phyloP scores from a whole-genome alignment of 2,329 filamentous ascomycete genomes.

The Epichloe elymi region DNA sequence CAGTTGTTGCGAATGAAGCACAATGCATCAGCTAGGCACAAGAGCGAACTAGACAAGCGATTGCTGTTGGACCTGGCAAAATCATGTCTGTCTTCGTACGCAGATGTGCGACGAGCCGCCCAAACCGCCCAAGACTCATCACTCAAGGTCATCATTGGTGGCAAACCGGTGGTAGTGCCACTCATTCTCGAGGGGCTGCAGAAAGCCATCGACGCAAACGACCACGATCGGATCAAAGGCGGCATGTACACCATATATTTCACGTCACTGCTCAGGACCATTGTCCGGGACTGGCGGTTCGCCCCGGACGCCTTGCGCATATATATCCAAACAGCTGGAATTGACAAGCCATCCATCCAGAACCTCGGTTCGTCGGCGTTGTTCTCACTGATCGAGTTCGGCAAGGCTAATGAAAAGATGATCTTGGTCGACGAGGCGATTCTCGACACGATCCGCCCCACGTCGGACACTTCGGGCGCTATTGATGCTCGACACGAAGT shows the following conservation, averaged over 20 bases:
- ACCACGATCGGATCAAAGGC: conserved; percentile 89
- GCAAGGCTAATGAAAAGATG: conserved; percentile 75
- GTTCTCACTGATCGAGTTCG: conserved; percentile 84
- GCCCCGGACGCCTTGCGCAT: conserved; percentile 79
- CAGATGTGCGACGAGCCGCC: conserved; percentile 87
- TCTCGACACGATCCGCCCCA: conserved; percentile 58
- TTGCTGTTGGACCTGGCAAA: conserved; percentile 78
- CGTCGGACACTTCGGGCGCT: conserved; percentile 44
- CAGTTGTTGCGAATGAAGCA: conserved; percentile 88
- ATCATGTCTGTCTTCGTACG: conserved; percentile 82
- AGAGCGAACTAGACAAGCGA: conserved; percentile 78
- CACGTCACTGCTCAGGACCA: conserved; percentile 75
- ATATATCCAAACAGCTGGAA: conserved; percentile 79
- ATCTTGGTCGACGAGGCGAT: conserved; percentile 63
- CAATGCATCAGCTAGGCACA: conserved; percentile 76
- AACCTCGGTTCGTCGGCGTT: conserved; percentile 70
- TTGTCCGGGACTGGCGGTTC: conserved; percentile 87
- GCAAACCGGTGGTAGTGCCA: conserved; percentile 78
- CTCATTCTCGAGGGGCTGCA: conserved; percentile 70
- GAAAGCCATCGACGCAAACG: conserved; percentile 62
- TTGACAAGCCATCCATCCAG: conserved; percentile 91
- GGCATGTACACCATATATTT: conserved; percentile 84
- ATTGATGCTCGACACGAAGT: conserved; percentile 52
- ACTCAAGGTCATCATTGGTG: conserved; percentile 79
- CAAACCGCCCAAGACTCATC: conserved; percentile 89